phyloP scores from a whole-genome alignment of 2,329 filamentous ascomycete genomes.

The Conoideocrella luteorostrata region DNA sequence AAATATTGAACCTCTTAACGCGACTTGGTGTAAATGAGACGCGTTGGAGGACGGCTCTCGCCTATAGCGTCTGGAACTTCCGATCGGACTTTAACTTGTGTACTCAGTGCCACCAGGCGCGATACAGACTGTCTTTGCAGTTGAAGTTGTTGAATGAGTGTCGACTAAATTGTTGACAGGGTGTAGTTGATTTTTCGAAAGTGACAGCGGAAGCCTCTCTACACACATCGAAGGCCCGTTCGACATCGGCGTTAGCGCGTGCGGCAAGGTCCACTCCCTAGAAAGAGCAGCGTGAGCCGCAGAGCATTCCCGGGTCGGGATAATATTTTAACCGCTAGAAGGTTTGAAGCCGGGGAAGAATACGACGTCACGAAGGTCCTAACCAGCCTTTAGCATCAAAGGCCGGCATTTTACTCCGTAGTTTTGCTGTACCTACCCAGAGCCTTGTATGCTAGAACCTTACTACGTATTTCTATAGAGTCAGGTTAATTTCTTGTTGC shows the following conservation, averaged over 20 bases:
- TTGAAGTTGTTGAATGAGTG: constrained; percentile 7
- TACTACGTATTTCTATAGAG: no score
- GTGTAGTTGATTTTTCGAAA: constrained; percentile 26
- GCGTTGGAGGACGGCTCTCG: constrained; percentile 28
- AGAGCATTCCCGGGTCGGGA: no score
- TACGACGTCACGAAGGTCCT: no score
- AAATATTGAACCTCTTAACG: constrained; percentile 40
- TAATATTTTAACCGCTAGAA: no score
- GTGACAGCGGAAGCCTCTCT: constrained; percentile 25
- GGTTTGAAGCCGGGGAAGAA: no score
- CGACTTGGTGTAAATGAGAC: constrained; percentile 40
- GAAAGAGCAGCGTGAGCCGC: neutral
- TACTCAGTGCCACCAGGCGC: neutral
- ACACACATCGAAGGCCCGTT: constrained; percentile 22
- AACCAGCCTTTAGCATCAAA: no score
- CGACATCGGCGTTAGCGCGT: constrained; percentile 27
- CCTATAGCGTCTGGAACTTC: neutral
- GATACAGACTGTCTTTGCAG: neutral
- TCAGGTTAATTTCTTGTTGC: no score
- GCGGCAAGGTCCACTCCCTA: constrained; percentile 17
- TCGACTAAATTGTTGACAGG: constrained; percentile 10
- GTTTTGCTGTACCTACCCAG: no score
- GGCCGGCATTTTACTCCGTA: no score
- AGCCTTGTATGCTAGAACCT: no score
- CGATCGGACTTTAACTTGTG: neutral